A percentile compares a stretch with the other conserved stretches of the same genome.
Evolutionary conservation across 148 eudicot species (phyloP).

Genomic region (Dianthus caryophyllus): DNA sequence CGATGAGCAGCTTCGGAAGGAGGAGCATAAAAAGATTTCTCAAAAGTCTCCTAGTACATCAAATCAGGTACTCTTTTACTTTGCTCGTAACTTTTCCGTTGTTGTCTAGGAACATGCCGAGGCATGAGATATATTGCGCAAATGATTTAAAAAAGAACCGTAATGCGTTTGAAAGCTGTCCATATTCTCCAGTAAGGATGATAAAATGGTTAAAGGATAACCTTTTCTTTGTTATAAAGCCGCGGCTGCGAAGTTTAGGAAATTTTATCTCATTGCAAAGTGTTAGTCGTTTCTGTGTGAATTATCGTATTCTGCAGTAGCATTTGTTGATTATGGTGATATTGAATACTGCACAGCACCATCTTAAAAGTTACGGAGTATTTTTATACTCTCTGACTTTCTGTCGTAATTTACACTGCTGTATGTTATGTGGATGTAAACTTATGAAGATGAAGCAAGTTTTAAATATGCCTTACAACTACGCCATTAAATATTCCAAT

Average conservation of each 20-base stretch:
- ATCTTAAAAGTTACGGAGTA: background rate
- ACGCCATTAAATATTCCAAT: background rate
- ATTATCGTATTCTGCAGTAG: background rate
- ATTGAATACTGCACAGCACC: background rate
- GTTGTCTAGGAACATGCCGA: background rate
- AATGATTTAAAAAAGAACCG: background rate
- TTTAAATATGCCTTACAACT: background rate
- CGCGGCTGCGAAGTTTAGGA: background rate
- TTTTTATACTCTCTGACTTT: background rate
- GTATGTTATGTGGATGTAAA: background rate
- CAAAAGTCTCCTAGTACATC: conserved; percentile 74
- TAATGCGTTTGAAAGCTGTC: background rate
- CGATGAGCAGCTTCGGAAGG: conserved; percentile 89
- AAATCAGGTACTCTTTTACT: conserved; percentile 49
- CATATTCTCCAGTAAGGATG: background rate
- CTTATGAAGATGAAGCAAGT: too few relatives aligned
- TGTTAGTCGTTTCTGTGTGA: too few relatives aligned
- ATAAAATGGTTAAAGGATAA: background rate
- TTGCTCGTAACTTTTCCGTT: background rate
- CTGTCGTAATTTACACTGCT: background rate
- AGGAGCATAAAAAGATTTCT: conserved; percentile 58
- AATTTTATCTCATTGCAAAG: background rate
- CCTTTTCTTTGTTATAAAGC: background rate
- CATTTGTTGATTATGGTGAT: background rate
- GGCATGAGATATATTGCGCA: background rate